Conservation (phyloP, 495 filamentous ascomycete species). For the Penicillium taxi region DNA sequence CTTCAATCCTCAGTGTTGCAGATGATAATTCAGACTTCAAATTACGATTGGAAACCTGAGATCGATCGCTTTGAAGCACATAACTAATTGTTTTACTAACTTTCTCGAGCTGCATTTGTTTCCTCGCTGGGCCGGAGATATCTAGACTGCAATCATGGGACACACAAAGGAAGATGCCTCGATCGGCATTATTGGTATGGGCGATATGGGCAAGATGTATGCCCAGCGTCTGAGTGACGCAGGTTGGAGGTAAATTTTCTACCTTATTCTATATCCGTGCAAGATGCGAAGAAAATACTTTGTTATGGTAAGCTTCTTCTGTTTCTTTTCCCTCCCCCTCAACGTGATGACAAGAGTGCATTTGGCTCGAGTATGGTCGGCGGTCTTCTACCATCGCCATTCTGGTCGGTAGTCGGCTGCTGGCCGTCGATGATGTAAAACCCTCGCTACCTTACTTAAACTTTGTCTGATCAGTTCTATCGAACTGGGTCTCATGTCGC, state of each 20-base stretch:
- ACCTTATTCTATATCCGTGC: constrained; percentile 9
- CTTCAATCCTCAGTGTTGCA: no score
- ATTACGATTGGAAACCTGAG: no score
- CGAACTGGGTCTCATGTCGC: constrained; percentile 2
- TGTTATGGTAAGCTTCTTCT: constrained; percentile 26
- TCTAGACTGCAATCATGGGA: constrained; percentile 28
- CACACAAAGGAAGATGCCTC: constrained; percentile 55
- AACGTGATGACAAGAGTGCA: constrained; percentile 99
- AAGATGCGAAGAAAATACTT: constrained; percentile 3
- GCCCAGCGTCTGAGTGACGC: constrained; percentile 75
- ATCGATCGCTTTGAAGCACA: no score
- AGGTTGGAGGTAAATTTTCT: constrained; percentile 81
- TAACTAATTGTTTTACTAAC: no score
- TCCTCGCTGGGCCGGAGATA: no score
- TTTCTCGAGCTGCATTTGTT: no score
- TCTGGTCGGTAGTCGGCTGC: constrained; percentile 40
- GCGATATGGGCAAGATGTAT: constrained; percentile 99
- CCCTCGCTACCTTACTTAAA: constrained; percentile 89
- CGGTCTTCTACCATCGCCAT: constrained; percentile 33
- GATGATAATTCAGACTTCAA: no score
- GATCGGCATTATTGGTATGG: constrained; percentile 96
- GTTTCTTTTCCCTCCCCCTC: constrained; percentile 15
- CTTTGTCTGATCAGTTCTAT: constrained; percentile 63
- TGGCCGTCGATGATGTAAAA: constrained; percentile 85
- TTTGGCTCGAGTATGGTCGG: constrained; percentile 96